A percentile compares a stretch with the other conserved stretches of the same genome.
Conservation (phyloP, 2,329 filamentous ascomycete genomes). For the Colletotrichum sp. region DNA sequence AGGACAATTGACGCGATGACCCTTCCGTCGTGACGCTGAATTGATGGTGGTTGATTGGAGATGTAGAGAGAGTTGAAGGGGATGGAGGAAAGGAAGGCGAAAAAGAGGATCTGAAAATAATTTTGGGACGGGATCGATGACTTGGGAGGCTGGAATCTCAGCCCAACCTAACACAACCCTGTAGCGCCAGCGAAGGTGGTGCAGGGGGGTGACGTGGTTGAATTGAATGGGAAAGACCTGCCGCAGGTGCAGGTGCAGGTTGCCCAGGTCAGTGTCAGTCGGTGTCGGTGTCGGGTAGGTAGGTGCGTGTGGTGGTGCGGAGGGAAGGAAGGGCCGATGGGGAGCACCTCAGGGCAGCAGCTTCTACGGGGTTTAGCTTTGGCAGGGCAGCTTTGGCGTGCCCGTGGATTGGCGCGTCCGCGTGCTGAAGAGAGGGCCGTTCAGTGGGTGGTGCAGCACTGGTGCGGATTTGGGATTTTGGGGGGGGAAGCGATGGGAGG, state of each 20-base stretch:
- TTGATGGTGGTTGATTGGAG: not conserved
- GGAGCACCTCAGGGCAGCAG: not conserved
- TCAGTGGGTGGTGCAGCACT: not conserved
- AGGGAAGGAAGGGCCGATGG: not conserved
- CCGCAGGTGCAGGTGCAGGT: too few species aligned
- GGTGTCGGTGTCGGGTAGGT: not conserved
- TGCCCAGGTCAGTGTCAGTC: too few species aligned
- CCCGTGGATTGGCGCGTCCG: not conserved
- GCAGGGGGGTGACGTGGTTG: conserved; percentile 20
- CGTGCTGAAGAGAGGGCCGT: not conserved
- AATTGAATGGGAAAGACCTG: not conserved
- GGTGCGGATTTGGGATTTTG: not conserved
- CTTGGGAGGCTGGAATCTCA: conserved; percentile 20
- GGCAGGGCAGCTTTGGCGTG: not conserved
- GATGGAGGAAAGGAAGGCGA: not conserved
- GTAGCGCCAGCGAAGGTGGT: not conserved
- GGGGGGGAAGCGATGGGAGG: not conserved
- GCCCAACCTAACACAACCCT: conserved; percentile 21
- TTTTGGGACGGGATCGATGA: conserved; percentile 20
- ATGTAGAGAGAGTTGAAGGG: not conserved
- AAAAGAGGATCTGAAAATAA: conserved; percentile 10
- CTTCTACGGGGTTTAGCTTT: not conserved
- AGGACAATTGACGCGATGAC: conserved; percentile 12
- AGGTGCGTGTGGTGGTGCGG: not conserved
- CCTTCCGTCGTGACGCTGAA: conserved; percentile 17